phyloP scores from a whole-genome alignment of 129 eudicot species.

The Kitagawia praeruptora region DNA sequence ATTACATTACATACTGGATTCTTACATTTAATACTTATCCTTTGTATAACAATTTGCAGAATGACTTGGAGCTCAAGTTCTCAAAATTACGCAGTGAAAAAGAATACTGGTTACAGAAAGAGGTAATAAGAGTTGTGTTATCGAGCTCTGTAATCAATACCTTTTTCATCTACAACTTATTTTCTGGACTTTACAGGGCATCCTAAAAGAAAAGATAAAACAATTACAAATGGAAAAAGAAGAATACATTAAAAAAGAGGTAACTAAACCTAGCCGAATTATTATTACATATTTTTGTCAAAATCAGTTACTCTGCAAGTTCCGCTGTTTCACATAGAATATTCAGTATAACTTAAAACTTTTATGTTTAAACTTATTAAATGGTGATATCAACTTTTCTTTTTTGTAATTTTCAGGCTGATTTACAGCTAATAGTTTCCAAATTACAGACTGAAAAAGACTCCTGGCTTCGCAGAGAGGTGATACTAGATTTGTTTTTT shows the following conservation, averaged over 20 bases:
- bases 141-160: background rate
- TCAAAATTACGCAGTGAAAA: slow-evolving; percentile 49
- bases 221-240: slow-evolving; percentile 3
- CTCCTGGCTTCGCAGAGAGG: background rate
- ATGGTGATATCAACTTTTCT: background rate
- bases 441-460: background rate
- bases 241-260: background rate
- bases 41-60: slow-evolving; percentile 27
- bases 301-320: background rate
- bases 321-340: background rate
- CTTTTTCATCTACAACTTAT: background rate
- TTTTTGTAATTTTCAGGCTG: background rate
- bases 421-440: background rate
- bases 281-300: background rate
- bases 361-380: background rate
- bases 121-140: slow-evolving; percentile 37
- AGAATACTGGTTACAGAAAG: slow-evolving; percentile 53
- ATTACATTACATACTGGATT: background rate
- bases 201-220: background rate
- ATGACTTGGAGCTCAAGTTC: slow-evolving; percentile 34
- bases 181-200: background rate
- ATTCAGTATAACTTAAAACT: background rate
- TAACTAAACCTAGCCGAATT: background rate
- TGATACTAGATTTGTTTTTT: background rate
- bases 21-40: background rate